A percentile compares a stretch with the other conserved stretches of the same genome.
Evolutionary conservation across 2,329 filamentous ascomycete species (phyloP).

Genomic region (Chrysoporthe austroafricana): DNA sequence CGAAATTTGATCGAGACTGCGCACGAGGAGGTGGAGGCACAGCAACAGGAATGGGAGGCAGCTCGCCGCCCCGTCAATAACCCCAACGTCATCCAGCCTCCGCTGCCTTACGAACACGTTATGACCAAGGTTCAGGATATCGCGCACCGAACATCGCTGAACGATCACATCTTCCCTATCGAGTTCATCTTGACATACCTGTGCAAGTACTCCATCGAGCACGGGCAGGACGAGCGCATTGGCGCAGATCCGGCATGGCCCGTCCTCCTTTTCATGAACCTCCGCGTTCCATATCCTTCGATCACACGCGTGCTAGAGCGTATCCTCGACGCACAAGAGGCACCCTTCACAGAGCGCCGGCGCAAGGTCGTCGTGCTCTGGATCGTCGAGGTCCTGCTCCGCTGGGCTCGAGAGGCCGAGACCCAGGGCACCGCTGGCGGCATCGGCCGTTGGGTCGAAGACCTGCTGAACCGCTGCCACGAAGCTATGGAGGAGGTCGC

Average conservation of each 20-base stretch:
- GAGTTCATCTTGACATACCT: constrained; percentile 63
- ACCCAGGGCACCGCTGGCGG: constrained; percentile 41
- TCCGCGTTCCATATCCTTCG: constrained; percentile 61
- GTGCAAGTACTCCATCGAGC: constrained; percentile 64
- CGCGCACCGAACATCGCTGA: constrained; percentile 65
- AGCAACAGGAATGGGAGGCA: constrained; percentile 42
- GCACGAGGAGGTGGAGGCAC: constrained; percentile 56
- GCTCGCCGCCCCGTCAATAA: constrained; percentile 45
- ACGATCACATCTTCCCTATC: constrained; percentile 70
- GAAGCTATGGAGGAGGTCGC: constrained; percentile 24
- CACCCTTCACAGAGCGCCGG: constrained; percentile 57
- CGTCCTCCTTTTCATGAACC: constrained; percentile 57
- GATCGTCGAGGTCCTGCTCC: constrained; percentile 53
- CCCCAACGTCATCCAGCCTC: constrained; percentile 44
- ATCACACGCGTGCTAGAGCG: constrained; percentile 60
- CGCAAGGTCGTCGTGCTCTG: constrained; percentile 59
- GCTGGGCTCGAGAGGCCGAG: constrained; percentile 55
- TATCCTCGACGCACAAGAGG: constrained; percentile 62
- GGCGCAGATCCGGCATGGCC: constrained; percentile 63
- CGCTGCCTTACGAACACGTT: constrained; percentile 71
- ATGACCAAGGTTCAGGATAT: constrained; percentile 66
- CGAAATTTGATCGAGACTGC: constrained; percentile 75
- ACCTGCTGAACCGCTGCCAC: constrained; percentile 22
- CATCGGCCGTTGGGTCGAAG: constrained; percentile 27
- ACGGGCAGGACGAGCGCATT: constrained; percentile 61